Base-by-base conservation (phyloP, 495 filamentous ascomycete genomes). In the Gamarada debralockiae region DNA sequence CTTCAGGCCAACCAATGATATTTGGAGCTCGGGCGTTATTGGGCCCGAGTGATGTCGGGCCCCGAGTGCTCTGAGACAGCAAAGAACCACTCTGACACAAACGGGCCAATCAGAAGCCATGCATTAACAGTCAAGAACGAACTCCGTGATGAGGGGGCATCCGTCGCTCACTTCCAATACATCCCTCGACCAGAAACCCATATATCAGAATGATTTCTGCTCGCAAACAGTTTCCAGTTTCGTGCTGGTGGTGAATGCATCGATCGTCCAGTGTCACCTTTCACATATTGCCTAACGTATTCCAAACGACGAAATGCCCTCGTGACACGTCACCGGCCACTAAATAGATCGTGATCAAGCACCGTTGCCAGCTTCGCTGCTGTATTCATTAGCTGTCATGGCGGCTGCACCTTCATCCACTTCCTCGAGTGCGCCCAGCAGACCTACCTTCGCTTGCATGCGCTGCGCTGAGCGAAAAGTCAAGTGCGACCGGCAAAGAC, bases 381-480 rank as follows among this genome's bases (percentile, higher is more conserved):
- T 41, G 7, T 41, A 41, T 41, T 41, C 38, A 41, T 41, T 44
- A 44, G 41, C 41, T 25, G 41, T 23, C 20, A 44, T 44, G 22
- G 22, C 41, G 9, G 8, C 22, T 25, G 41, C 41, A 25, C 8
- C 8, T 44, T 20, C 38, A 12, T 23, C 41, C 41, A 21, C 41
- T 44, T 25, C 41, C n/a, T 25, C 21, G 22, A 44, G 13, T 23
- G 20, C 21, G 7, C 41, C 41, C 22, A 44, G 41, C 41, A 29
- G 20, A 27, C 53, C 45, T 17, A 54, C 48, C 3, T 58, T 22
- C 40, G 50, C 88, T 58, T 95, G 90, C 68, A 80, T 89, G 6
- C 92, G 87, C 34, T 95, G 90, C 63, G 77, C 88, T 25, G 82
- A 85, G 54, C 77, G 90, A 42, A 95, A 95, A 66, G 89, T 93